phyloP scores from a whole-genome alignment of 495 filamentous ascomycete genomes.

The Aspergillus affinis region DNA sequence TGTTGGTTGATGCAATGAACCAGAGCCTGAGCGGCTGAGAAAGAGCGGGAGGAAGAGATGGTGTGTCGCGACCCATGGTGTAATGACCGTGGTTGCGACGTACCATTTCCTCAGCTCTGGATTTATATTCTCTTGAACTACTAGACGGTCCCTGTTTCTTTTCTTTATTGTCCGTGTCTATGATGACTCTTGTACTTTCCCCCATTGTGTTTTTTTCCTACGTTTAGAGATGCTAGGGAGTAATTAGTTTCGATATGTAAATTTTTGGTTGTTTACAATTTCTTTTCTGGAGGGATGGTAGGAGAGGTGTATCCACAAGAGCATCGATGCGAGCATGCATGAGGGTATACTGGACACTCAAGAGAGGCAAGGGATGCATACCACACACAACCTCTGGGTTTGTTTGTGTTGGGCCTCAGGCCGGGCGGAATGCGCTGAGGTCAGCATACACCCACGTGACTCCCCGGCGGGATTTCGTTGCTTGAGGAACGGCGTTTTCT shows the following conservation, averaged over 20 bases:
- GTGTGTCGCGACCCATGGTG: too few relatives aligned
- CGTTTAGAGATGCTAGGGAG: constrained; percentile 30
- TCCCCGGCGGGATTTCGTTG: constrained; percentile 26
- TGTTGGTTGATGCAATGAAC: constrained; percentile 1
- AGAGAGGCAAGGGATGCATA: not conserved
- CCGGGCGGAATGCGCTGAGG: constrained; percentile 9
- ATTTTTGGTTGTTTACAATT: constrained; percentile 7
- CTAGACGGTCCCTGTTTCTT: constrained; percentile 17
- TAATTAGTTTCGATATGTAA: constrained; percentile 28
- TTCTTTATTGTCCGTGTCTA: constrained; percentile 5
- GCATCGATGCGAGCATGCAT: not conserved
- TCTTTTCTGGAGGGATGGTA: not conserved
- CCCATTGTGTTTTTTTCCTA: constrained; percentile 11
- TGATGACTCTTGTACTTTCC: constrained; percentile 23
- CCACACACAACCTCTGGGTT: not conserved
- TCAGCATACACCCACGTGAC: constrained; percentile 34
- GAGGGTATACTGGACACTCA: not conserved
- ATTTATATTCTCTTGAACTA: constrained; percentile 10
- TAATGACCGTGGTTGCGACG: too few relatives aligned
- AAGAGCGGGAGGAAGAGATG: too few relatives aligned
- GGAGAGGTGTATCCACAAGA: not conserved
- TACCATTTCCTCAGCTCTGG: constrained; percentile 2
- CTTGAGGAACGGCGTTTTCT: constrained; percentile 40
- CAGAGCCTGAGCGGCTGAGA: not conserved
- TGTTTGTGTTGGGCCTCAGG: not conserved